Percentiles rank a stretch among this genome's conserved stretches.
These are phyloP conservation scores for Debaryomyces robertsiae DNA, from an alignment of 1,139 yeast genomes.

Conservation along the genomic window DNA sequence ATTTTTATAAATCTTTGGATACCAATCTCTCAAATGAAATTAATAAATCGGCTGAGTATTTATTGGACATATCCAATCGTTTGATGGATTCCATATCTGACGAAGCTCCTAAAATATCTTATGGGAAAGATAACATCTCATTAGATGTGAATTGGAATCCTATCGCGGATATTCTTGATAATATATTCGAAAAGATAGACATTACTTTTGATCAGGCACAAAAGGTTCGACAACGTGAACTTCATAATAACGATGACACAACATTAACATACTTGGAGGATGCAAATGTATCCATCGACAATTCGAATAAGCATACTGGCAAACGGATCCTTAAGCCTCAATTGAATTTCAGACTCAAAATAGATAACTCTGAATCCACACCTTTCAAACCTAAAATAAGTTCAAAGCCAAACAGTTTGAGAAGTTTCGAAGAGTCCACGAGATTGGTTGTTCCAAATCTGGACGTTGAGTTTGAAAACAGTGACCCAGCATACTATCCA, in stretches of 20 bases:
- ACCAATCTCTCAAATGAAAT: slow-evolving; percentile 44
- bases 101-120: slow-evolving; percentile 30
- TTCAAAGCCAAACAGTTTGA: slow-evolving; percentile 69
- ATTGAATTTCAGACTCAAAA: slow-evolving; percentile 50
- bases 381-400: slow-evolving; percentile 80
- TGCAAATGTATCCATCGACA: slow-evolving; percentile 18
- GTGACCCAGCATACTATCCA: slow-evolving; percentile 60
- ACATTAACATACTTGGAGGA: slow-evolving; percentile 56
- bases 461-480: slow-evolving; percentile 37
- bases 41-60: slow-evolving; percentile 42
- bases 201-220: slow-evolving; percentile 53
- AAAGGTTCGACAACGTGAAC: slow-evolving; percentile 13
- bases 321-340: slow-evolving; percentile 73
- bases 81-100: slow-evolving; percentile 40
- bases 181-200: slow-evolving; percentile 71
- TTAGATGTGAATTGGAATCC: slow-evolving; percentile 57
- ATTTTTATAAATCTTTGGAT: slow-evolving; percentile 74
- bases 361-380: slow-evolving; percentile 66
- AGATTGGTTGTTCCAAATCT: slow-evolving; percentile 34
- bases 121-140: slow-evolving; percentile 40
- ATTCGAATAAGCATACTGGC: slow-evolving; percentile 22
- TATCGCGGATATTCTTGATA: slow-evolving; percentile 65
- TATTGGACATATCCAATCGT: slow-evolving; percentile 57
- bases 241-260: slow-evolving; percentile 20
- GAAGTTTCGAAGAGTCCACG: slow-evolving; percentile 55